Evolutionary conservation across 345 rosid genomes (phyloP), one percentile per base, ranked within the genome.

Genomic region (Bruguiera gymnorhiza): DNA sequence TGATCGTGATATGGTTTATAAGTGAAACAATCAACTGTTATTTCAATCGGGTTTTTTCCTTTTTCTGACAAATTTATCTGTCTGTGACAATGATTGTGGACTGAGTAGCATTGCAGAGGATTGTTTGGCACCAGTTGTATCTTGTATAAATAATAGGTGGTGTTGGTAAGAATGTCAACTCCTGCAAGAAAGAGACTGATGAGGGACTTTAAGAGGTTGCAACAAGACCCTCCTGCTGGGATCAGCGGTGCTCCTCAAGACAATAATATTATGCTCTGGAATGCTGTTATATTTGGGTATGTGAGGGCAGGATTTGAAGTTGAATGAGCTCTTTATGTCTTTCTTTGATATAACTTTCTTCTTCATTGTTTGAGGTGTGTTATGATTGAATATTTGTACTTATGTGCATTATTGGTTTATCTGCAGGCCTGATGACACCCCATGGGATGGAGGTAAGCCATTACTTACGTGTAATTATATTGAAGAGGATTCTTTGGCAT

Each of bases 401-500:
- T 56, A 56, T 56, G 30, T 6, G 1, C 60, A 21, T 56, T 56
- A 4, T 56, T 23, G 29, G 60, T 73, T 75, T 57, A 62, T 34
- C 85, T 78, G 81, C 86, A 88, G 93, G 60, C 97, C 90, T 72
- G 92, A 88, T 71, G 94, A 87, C 75, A 83, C 90, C 26, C 90
- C 93, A 1, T 90, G 97, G 94, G 97, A 90, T 71, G 94, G 94
- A 85, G 97, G 93, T 90, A 69, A 78, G 84, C 69, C 73, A 15
- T 51, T 29, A 66, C n/a, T 27, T 64, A 11, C 34, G 4, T 29
- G n/a, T 57, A 53, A 59, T 60, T 8, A 43, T 23, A n/a, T 31
- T 30, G 21, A 69, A 73, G 50, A 36, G 21, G 29, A 66, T 67
- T 56, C 24, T 56, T 26, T 56, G 6, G 15, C 5, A 4, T 26